Evolutionary conservation across 768 basidiomycete genomes (phyloP).

Genomic region (Phanerodontia chrysosporium): DNA sequence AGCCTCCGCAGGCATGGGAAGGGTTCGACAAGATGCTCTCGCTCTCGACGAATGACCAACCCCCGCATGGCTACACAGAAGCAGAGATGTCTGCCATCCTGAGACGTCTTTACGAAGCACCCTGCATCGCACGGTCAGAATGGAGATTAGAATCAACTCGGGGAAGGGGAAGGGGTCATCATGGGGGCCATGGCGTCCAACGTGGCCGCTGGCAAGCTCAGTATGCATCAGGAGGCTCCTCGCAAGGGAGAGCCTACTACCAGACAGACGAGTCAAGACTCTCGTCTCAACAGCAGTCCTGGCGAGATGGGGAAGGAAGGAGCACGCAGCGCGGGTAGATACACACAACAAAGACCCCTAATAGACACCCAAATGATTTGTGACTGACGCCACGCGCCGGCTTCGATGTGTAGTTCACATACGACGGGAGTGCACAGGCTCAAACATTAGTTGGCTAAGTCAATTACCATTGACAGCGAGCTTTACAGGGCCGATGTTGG

Average conservation of each 20-base stretch:
- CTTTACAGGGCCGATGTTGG: too few relatives aligned
- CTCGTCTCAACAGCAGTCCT: background rate
- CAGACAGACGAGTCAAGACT: background rate
- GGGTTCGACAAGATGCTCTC: conserved; percentile 58
- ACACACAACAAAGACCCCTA: too few relatives aligned
- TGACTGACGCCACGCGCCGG: too few relatives aligned
- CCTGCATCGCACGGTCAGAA: conserved; percentile 6
- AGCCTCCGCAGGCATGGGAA: conserved; percentile 51
- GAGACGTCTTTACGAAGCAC: conserved; percentile 43
- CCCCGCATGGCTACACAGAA: conserved; percentile 43
- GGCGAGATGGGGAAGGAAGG: background rate
- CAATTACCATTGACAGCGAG: too few relatives aligned
- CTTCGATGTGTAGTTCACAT: too few relatives aligned
- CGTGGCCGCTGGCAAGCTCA: too few relatives aligned
- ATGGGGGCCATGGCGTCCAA: background rate
- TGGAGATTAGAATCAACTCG: background rate
- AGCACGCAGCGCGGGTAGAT: too few relatives aligned
- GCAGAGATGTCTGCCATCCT: conserved; percentile 51
- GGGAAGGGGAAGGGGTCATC: background rate
- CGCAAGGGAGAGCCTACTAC: background rate
- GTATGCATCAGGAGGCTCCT: background rate
- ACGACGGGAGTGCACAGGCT: too few relatives aligned
- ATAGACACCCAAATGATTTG: too few relatives aligned
- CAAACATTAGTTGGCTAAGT: too few relatives aligned
- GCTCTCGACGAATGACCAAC: conserved; percentile 34